Conservation (phyloP, 257 asterid species). For the Primulina eburnea region DNA sequence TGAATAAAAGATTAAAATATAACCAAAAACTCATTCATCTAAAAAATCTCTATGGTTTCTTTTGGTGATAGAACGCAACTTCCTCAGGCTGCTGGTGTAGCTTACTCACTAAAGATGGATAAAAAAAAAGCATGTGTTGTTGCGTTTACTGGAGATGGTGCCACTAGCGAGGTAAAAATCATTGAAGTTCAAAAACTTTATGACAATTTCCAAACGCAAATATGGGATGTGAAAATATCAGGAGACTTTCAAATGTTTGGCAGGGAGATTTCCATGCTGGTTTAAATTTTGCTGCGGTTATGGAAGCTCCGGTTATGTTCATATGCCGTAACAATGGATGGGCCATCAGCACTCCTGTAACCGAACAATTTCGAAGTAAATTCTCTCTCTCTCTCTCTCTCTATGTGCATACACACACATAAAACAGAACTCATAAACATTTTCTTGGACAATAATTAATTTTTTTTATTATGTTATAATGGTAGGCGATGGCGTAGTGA, state of each 20-base stretch:
- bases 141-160: slow-evolving; percentile 77
- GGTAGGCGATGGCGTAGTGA: slow-evolving; percentile 86
- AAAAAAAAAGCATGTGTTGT: slow-evolving; percentile 74
- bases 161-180: slow-evolving; percentile 75
- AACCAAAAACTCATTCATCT: not conserved
- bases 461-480: not conserved
- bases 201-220: not conserved
- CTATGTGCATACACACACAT: not conserved
- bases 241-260: slow-evolving; percentile 22
- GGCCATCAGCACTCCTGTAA: slow-evolving; percentile 87
- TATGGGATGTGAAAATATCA: not conserved
- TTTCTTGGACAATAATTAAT: not conserved
- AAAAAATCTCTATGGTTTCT: slow-evolving; percentile 3
- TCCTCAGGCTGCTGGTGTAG: slow-evolving; percentile 95
- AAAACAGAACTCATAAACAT: not conserved
- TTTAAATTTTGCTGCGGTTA: slow-evolving; percentile 80
- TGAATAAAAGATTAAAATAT: not conserved
- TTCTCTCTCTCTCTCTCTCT: not conserved
- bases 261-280: slow-evolving; percentile 98
- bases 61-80: slow-evolving; percentile 69
- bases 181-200: not conserved
- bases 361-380: slow-evolving; percentile 76
- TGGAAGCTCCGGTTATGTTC: slow-evolving; percentile 75
- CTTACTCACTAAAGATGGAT: slow-evolving; percentile 91
- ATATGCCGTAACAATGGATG: slow-evolving; percentile 94